Evolutionary conservation across 768 basidiomycete species (phyloP), one percentile per base, ranked within the genome.

Genomic region (Boletus tomentosulus): DNA sequence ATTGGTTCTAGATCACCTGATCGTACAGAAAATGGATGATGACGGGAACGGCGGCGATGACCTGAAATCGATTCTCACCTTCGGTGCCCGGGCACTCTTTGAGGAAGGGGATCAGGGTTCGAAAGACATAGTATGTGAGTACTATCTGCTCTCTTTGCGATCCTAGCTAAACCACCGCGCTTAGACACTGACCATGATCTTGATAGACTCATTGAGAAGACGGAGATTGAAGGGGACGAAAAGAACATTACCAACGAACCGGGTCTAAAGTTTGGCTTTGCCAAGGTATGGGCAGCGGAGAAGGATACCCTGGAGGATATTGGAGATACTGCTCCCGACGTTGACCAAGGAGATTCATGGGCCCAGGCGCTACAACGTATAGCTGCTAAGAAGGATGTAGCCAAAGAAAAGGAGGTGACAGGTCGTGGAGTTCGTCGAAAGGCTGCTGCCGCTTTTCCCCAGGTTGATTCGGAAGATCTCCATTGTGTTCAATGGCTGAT

Each of bases 1-100:
- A 69, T 80, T 98, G 28, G 87, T 92, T 13, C 76, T 98, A 9
- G 94, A 98, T 62, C 95, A 98, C 72, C 76, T 98, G 15, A 95
- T 98, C 59, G 95, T 98, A 22, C 90, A 97, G 71, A 92, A 92
- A 67, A 93, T 96, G 87, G 91, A 93, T 58, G 88, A 92, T 51
- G 82, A 81, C 46, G 89, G 89, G 43, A 84, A 83, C 34, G 81
- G 75, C 8, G 76, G 84, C 43, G 88, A 89, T 59, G 86, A 96
- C 61, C 77, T 98, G n/a, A 83, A 87, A 64, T 90, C 89, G 2
- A 92, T 97, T 56, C 79, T 98, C 15, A 87, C 89, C 11, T 92
- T 86, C 61, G 95, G 95, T 25, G 94, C 94, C 11, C 83, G 87
- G 68, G 83, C 87, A 0, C 76, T 98, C 10, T 95, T 97, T 64